These are phyloP conservation scores for Circinella umbellata DNA, from an alignment of 371 early-diverging fungal genomes.

Conservation along the genomic window DNA sequence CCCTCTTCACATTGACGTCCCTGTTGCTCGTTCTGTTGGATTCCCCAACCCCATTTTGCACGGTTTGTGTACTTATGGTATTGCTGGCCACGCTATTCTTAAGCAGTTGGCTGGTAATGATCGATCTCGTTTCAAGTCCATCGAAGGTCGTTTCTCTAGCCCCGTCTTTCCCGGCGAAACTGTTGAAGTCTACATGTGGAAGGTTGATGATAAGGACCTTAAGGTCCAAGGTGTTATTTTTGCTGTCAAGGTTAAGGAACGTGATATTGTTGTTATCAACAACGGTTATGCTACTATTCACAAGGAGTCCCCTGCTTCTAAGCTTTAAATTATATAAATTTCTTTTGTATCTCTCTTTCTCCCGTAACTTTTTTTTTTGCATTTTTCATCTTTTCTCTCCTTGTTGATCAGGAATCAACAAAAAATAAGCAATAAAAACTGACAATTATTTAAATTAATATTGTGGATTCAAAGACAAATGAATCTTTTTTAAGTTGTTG, in stretches of 20 bases:
- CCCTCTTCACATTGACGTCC: conserved; percentile 73
- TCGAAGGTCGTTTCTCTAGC: conserved; percentile 69
- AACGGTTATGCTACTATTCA: conserved; percentile 35
- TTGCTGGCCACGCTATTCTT: conserved; percentile 63
- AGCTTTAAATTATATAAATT: conserved; percentile 30
- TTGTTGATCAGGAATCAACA: conserved; percentile 1
- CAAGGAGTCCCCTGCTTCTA: conserved; percentile 35
- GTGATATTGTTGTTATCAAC: conserved; percentile 37
- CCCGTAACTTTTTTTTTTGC: not conserved
- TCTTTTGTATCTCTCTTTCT: no score
- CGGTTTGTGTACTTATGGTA: conserved; percentile 75
- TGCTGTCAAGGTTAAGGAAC: conserved; percentile 39
- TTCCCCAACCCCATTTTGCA: conserved; percentile 78
- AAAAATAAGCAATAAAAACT: not conserved
- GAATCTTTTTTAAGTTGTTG: not conserved
- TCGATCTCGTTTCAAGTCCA: conserved; percentile 61
- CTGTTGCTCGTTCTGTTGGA: conserved; percentile 65
- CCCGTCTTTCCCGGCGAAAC: conserved; percentile 81
- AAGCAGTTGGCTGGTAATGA: conserved; percentile 62
- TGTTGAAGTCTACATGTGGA: conserved; percentile 74
- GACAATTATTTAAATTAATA: not conserved
- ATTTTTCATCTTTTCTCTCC: not conserved
- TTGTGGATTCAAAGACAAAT: no score
- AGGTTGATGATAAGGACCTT: conserved; percentile 47
- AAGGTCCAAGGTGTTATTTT: conserved; percentile 33